Conservation (phyloP, 2,329 filamentous ascomycete species). For the Rhynchosporium secalis region DNA sequence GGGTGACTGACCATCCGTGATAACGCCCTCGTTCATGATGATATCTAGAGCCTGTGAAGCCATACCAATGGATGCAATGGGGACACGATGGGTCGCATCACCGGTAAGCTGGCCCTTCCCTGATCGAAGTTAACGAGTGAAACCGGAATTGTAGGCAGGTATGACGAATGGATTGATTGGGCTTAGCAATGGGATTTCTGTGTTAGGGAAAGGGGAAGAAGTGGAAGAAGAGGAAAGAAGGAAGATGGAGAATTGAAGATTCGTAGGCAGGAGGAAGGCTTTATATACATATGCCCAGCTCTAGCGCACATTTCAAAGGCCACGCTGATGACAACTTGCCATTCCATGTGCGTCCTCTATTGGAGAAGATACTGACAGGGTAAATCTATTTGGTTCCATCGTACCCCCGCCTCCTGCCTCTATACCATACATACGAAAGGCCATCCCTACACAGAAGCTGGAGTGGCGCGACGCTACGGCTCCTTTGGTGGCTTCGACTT, state of each 20-base stretch:
- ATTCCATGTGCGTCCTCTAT: not conserved
- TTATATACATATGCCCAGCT: constrained; percentile 1
- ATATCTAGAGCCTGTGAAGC: constrained; percentile 1
- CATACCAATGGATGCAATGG: constrained; percentile 1
- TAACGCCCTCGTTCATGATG: constrained; percentile 3
- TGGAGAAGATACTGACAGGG: constrained; percentile 2
- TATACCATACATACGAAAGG: constrained; percentile 3
- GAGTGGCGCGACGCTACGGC: not conserved
- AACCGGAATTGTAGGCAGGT: too few species aligned
- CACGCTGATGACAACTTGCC: not conserved
- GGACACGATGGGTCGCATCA: not conserved
- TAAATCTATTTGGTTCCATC: not conserved
- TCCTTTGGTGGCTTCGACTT: constrained; percentile 3
- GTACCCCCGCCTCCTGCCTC: not conserved
- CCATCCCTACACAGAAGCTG: not conserved
- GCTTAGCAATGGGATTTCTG: not conserved
- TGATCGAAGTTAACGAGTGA: too few species aligned
- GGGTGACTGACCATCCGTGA: not conserved
- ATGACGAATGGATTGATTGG: not conserved
- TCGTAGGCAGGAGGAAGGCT: not conserved
- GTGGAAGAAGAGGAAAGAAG: not conserved
- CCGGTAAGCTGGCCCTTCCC: not conserved
- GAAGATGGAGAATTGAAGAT: not conserved
- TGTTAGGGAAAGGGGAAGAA: not conserved
- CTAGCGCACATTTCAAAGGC: not conserved